Evolutionary conservation across 305 asterid species (phyloP), one percentile per base, ranked within the genome.

Genomic region (Fraxinus nigra): DNA sequence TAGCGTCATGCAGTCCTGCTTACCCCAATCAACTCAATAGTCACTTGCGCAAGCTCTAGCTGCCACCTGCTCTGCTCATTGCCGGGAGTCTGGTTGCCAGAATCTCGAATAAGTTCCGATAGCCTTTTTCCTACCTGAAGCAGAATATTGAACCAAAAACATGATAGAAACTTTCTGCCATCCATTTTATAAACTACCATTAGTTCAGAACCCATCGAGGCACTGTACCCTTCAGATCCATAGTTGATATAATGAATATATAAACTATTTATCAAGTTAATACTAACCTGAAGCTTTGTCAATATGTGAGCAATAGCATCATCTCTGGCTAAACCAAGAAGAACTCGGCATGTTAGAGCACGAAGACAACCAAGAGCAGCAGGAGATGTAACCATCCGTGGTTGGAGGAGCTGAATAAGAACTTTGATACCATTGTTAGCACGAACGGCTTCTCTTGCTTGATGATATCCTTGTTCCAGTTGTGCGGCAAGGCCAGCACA

Each of bases 271-370:
- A 59, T 38, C 14, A 79, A 76, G 69, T 76, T 38, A 67, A 20
- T n/a, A 79, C 85, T 28, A 10, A 97, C 99, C 96, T 97, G 99
- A 88, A 97, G 98, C 87, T 93, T 97, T 40, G 98, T 95, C 83
- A 97, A 81, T 88, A 97, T 97, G 77, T 93, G 99, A 26, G 99
- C 98, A 84, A 97, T 97, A 33, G 97, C 87, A 86, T 97, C 97
- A 82, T 97, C 98, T 89, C 98, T 97, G 38, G 99, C 99, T 87
- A 97, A 91, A 80, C 99, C 98, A 86, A 97, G 98, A 85, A 97
- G 94, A 85, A 95, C 99, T 80, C 99, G 95, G 88, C 98, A 97
- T 63, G 99, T 94, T 63, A 97, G 93, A 84, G 99, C 99, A 88
- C 98, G 99, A 78, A 97, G 92, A 87, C 99, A 92, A 83, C 95